Evolutionary conservation across 495 filamentous ascomycete species (phyloP).

Genomic region (Xylaria curta): DNA sequence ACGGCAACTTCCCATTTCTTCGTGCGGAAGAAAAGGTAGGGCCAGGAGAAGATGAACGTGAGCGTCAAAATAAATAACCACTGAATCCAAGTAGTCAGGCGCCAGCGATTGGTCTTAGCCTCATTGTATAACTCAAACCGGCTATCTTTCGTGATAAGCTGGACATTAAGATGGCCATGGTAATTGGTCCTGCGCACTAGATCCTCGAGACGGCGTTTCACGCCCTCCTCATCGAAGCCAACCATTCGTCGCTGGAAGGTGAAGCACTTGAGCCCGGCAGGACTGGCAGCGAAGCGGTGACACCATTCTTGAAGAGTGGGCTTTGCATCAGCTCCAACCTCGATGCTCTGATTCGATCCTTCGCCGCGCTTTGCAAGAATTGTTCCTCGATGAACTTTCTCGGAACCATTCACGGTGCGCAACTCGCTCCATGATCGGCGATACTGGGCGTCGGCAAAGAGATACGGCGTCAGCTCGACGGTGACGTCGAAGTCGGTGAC

Average conservation of each 20-base stretch:
- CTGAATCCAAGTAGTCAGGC: slow-evolving; percentile 60
- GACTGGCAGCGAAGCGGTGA: slow-evolving; percentile 58
- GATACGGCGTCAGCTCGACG: slow-evolving; percentile 57
- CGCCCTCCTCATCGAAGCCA: slow-evolving; percentile 56
- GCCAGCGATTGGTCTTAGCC: slow-evolving; percentile 61
- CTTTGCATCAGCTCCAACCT: slow-evolving; percentile 42
- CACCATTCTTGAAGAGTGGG: slow-evolving; percentile 62
- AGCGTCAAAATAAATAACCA: slow-evolving; percentile 67
- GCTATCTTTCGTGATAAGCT: slow-evolving; percentile 57
- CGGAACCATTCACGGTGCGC: slow-evolving; percentile 47
- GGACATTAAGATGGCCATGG: slow-evolving; percentile 58
- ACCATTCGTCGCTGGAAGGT: slow-evolving; percentile 54
- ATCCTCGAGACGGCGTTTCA: slow-evolving; percentile 51
- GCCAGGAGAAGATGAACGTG: slow-evolving; percentile 68
- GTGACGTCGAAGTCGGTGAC: slow-evolving; percentile 77
- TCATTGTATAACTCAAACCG: slow-evolving; percentile 61
- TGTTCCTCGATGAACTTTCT: slow-evolving; percentile 51
- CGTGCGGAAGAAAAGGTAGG: slow-evolving; percentile 65
- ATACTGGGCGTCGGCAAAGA: slow-evolving; percentile 48
- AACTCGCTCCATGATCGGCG: slow-evolving; percentile 39
- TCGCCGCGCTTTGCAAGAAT: slow-evolving; percentile 42
- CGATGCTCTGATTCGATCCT: slow-evolving; percentile 46
- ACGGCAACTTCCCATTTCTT: slow-evolving; percentile 65
- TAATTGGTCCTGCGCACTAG: slow-evolving; percentile 66
- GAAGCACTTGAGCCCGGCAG: slow-evolving; percentile 58